Base-by-base conservation (phyloP, 2,329 filamentous ascomycete genomes). In the Pleoardoris graminearum region DNA sequence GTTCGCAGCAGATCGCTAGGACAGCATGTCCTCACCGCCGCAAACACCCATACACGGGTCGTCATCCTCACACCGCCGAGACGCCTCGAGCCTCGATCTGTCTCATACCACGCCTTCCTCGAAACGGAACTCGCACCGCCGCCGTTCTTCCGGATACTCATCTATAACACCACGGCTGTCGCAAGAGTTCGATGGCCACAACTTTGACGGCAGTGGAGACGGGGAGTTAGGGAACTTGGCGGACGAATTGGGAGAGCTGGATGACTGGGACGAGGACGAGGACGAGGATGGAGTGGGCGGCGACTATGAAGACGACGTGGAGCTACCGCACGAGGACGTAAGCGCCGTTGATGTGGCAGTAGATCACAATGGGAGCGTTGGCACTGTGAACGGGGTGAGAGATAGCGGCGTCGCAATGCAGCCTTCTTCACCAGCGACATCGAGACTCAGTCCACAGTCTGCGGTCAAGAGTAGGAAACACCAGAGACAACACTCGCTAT, bases 191-290 rank as follows among this genome's bases (percentile, higher is more conserved):
- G 75, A 76, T 49, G 71, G 67, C 38, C 73, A 75, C 12, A 67
- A 70, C 51, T 70, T 71, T 7, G 72, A 71, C 47, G 71, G 68
- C 8, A 69, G 63, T 14, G 71, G 68, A 45, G 76, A 74, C 41
- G 84, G 84, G 55, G 86, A 87, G 7, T 77, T 91, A 57, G 90
- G 89, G 27, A 92, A 91, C 62, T 73, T 94, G 43, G 90, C 90
- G 1, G 90, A 93, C 72, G 90, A 94, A 72, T 77, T 94, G 42
- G 90, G 87, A 1, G 41, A 44, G 32, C 17, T 44, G 27, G 88
- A 89, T 65, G 85, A 86, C 3, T 84, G 88, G 70, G 85, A 83
- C 37, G 85, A 85, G 29, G 87, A 85, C 7, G 85, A 84, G 35
- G 84, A 85, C 33, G 85, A 84, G 35, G 84, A 85, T 32, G 80